phyloP scores from a whole-genome alignment of 2,329 filamentous ascomycete species.

The Trichoderma aggressivum region DNA sequence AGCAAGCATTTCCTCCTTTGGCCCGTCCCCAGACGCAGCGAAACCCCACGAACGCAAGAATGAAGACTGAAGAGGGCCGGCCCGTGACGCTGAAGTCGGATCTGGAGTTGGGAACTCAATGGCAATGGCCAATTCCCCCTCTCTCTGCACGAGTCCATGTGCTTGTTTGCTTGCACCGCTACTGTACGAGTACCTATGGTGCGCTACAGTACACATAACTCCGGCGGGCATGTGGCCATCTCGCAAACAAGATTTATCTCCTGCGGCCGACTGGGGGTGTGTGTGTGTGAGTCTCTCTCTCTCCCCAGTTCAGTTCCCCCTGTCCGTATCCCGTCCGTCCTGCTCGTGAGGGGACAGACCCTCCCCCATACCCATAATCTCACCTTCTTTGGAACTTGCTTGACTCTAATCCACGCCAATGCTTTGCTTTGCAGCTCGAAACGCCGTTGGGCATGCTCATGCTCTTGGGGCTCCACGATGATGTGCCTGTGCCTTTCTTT shows the following conservation, averaged over 20 bases:
- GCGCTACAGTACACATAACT: not conserved
- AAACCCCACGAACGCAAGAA: not conserved
- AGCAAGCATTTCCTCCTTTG: not conserved
- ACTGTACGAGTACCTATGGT: too few relatives aligned
- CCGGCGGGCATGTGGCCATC: not conserved
- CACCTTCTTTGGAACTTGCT: not conserved
- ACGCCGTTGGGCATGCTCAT: not conserved
- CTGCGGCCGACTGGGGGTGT: conserved; percentile 5
- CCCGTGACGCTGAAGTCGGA: not conserved
- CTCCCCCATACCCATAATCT: conserved; percentile 4
- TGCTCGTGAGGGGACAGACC: not conserved
- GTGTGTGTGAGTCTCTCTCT: not conserved
- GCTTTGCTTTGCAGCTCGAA: not conserved
- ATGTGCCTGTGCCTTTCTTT: not conserved
- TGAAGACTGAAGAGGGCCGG: not conserved
- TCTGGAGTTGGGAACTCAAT: not conserved
- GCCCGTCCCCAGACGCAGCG: not conserved
- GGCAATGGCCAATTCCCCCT: not conserved
- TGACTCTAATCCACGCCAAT: not conserved
- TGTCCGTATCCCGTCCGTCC: too few relatives aligned
- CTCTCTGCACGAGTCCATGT: not conserved
- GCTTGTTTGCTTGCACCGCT: not conserved
- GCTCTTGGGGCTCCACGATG: not conserved
- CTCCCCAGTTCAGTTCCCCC: not conserved
- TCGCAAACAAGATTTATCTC: not conserved